phyloP scores from a whole-genome alignment of 1,284 basidiomycete species.

The Gastroboletus turbinatus region DNA sequence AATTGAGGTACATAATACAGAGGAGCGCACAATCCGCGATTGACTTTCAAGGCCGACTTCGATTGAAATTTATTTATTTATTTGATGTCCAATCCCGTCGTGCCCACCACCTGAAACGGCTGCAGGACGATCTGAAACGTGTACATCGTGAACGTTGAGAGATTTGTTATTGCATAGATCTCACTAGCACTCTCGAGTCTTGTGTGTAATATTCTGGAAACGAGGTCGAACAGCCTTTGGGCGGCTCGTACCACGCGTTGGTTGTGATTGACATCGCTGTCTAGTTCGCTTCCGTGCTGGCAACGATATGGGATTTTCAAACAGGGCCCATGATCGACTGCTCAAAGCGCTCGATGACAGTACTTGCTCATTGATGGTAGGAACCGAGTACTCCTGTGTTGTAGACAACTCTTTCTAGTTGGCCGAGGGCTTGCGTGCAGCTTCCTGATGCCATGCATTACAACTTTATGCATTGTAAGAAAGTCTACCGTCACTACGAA shows the following conservation, averaged over 20 bases:
- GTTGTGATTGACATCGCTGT: slow-evolving; percentile 4
- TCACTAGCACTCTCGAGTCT: background rate
- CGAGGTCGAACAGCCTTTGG: background rate
- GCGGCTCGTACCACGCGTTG: background rate
- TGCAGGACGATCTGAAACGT: slow-evolving; percentile 11
- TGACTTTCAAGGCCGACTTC: slow-evolving; percentile 4
- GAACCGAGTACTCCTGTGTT: background rate
- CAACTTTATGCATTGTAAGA: too few relatives aligned
- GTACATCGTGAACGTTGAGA: background rate
- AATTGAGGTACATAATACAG: too few relatives aligned
- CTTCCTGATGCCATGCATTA: too few relatives aligned
- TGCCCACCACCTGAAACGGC: slow-evolving; percentile 14
- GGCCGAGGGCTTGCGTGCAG: too few relatives aligned
- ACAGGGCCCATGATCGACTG: background rate
- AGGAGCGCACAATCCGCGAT: background rate
- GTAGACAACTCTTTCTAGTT: background rate
- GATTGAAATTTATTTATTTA: background rate
- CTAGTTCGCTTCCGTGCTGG: background rate
- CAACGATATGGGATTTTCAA: background rate
- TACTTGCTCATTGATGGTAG: background rate
- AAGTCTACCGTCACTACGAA: too few relatives aligned
- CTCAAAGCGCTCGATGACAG: too few relatives aligned
- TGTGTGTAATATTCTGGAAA: background rate
- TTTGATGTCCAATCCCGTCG: background rate
- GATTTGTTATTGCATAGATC: background rate